Conservation (phyloP, 805 yeast genomes). For the Huiozyma naganishii region DNA sequence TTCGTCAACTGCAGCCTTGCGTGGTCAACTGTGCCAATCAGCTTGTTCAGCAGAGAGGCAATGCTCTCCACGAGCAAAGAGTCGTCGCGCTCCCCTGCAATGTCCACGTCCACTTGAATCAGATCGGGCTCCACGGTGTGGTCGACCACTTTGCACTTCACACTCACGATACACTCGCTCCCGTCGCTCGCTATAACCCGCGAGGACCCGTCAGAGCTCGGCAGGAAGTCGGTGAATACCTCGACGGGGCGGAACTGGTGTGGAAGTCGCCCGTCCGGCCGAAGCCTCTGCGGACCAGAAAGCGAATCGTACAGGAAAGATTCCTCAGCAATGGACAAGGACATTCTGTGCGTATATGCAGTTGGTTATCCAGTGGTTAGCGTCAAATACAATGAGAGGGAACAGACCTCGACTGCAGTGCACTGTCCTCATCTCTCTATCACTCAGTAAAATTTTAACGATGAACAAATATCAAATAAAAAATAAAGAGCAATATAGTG, state of each 20-base stretch:
- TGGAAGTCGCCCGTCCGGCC: constrained; percentile 77
- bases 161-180: constrained; percentile 83
- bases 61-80: constrained; percentile 56
- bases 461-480: too few species aligned
- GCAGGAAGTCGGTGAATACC: constrained; percentile 69
- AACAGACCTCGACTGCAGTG: too few species aligned
- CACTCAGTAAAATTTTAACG: too few species aligned
- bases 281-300: constrained; percentile 42
- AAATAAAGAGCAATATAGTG: too few species aligned
- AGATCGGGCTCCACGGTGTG: constrained; percentile 36
- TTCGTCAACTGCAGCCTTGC: constrained; percentile 51
- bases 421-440: too few species aligned
- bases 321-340: constrained; percentile 65
- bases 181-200: constrained; percentile 82
- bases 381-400: too few species aligned
- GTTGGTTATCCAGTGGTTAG: too few species aligned
- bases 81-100: constrained; percentile 74
- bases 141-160: constrained; percentile 73
- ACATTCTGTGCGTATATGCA: constrained; percentile 32
- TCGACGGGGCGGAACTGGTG: constrained; percentile 80
- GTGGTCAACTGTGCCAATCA: constrained; percentile 34
- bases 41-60: constrained; percentile 40
- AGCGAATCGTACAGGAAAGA: constrained; percentile 70
- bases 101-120: constrained; percentile 68
- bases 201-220: constrained; percentile 87